These are phyloP conservation scores for Cladosporium oxysporum DNA, from an alignment of 2,329 filamentous ascomycete genomes.

Conservation along the genomic window DNA sequence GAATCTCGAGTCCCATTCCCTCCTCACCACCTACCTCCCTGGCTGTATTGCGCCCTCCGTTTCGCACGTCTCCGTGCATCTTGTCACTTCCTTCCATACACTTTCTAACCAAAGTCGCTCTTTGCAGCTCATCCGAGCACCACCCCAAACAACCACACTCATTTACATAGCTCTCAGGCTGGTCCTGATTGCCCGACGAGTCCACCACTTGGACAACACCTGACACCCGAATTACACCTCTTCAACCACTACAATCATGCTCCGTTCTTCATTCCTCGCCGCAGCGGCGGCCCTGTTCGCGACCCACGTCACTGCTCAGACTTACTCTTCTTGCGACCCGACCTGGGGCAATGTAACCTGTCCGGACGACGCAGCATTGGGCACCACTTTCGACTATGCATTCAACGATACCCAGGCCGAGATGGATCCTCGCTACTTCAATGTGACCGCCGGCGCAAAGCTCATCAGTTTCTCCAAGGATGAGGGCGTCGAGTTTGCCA, in stretches of 20 bases:
- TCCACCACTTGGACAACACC: not conserved
- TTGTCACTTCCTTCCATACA: slow-evolving; percentile 11
- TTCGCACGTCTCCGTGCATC: slow-evolving; percentile 11
- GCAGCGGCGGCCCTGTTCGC: slow-evolving; percentile 30
- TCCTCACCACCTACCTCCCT: slow-evolving; percentile 10
- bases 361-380: slow-evolving; percentile 70
- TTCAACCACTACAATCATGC: slow-evolving; percentile 19
- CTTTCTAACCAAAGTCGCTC: slow-evolving; percentile 19
- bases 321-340: slow-evolving; percentile 76
- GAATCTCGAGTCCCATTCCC: slow-evolving; percentile 1
- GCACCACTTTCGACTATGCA: slow-evolving; percentile 60
- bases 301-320: slow-evolving; percentile 61
- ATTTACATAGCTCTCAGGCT: slow-evolving; percentile 13
- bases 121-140: slow-evolving; percentile 15
- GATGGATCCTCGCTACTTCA: slow-evolving; percentile 39
- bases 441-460: slow-evolving; percentile 64
- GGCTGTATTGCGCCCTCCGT: slow-evolving; percentile 4
- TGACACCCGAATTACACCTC: not conserved
- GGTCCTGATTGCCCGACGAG: slow-evolving; percentile 13
- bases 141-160: slow-evolving; percentile 4
- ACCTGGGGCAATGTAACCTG: slow-evolving; percentile 61
- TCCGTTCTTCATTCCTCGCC: slow-evolving; percentile 24
- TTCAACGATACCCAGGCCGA: slow-evolving; percentile 64
- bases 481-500: slow-evolving; percentile 68
- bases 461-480: slow-evolving; percentile 55